Base-by-base conservation (phyloP, 257 asterid species). In the Capsicum pubescens region DNA sequence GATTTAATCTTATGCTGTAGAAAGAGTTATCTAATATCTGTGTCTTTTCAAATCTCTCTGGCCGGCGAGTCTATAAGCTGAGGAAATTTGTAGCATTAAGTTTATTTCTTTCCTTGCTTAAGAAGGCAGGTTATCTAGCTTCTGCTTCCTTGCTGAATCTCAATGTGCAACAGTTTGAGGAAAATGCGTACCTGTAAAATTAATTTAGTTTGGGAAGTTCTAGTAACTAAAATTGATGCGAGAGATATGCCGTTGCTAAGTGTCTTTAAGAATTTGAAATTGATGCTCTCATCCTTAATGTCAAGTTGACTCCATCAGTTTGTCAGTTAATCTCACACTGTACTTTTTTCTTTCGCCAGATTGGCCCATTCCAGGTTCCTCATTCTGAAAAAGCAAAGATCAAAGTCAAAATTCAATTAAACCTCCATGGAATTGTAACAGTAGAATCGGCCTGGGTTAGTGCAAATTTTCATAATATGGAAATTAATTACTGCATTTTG, bases 391-490 rank as follows among this genome's bases (percentile, higher is more conserved):
- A 89, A 48, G 68, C 88, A 9, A 93, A 89, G 92, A 90, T 95
- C 59, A 97, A 97, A 89, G 87, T 95, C 76, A 92, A 90, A 88
- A 89, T 93, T 87, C 92, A 80, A 81, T 91, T 97, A 85, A 92
- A 95, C 91, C 90, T 93, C 85, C 94, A 94, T 77, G 99, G 99
- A 82, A 89, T 93, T 86, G 90, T 95, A 86, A 81, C 93, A 71
- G 87, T 93, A 85, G 93, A 90, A 66, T 90, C 98, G 69, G 98
- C 97, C 58, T 88, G 91, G 74, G 99, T 95, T 89, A 83, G 99
- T 92, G 56, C 77, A 74, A 68, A 83, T 83, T 72, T 79, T 74
- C 9, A 32, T 79, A 52, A 19, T 54, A 14, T 26, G 81, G 64
- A 76, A 14, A 76, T 54, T 76, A 14, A 13, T 52, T 16, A 76